Base-by-base conservation (phyloP, 2,329 filamentous ascomycete genomes). In the Fusarium stilboides region DNA sequence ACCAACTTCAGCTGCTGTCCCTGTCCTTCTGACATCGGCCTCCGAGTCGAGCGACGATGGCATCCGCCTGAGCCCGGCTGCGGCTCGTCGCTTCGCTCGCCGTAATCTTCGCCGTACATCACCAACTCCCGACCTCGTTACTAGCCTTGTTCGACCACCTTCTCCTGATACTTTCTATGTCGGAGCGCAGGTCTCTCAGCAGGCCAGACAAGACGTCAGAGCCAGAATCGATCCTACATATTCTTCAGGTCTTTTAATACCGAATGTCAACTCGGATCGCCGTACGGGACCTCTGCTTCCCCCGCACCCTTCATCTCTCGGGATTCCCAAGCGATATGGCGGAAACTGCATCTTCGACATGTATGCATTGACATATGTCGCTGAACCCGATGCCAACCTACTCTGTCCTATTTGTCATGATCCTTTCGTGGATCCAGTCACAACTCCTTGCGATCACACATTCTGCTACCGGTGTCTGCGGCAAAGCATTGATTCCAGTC, bases 361-460 rank as follows among this genome's bases (percentile, higher is more conserved):
- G 73, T 80, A 82, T 63, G 77, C 80, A 5, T 77, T 86, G 64
- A 79, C 78, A 13, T 86, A 86, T 69, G 78, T 81, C 57, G 69
- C 74, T 43, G 82, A 80, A 19, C 73, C 79, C 36, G 85, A 87
- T 69, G 77, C 82, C 57, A 85, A 84, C 47, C 76, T 86, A 14
- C 79, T 87, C 57, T 85, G 83, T 51, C 85, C 85, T 5, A 85
- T 88, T 63, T 91, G 89, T 78, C 87, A 87, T 70, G 84, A 87
- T 13, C 86, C 89, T 5, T 83, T 91, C 42, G 80, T 91, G 47
- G 82, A 86, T 15, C 88, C 89, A 1, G 82, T 89, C 47, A 89
- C 88, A 42, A 90, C 88, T 1, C 80, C 81, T 9, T 91, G 89
- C 77, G 87, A 89, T 60, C 89, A 91, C 75, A 89, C 88, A 14